phyloP scores from a whole-genome alignment of 352 stramenopile genomes.

The Phytophthora foliorum region DNA sequence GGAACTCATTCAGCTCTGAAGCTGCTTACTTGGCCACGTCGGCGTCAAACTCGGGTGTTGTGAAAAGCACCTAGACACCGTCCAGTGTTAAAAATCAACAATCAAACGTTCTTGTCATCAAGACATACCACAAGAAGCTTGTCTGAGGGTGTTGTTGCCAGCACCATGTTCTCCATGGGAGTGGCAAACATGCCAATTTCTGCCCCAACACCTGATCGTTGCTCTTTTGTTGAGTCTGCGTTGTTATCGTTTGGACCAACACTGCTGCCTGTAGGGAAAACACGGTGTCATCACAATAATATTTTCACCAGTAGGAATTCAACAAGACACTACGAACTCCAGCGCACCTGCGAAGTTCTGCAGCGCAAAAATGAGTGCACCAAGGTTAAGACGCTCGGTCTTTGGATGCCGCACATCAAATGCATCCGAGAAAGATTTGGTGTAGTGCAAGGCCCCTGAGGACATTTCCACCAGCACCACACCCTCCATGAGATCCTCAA shows the following conservation, averaged over 20 bases:
- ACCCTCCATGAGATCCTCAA: conserved; percentile 59
- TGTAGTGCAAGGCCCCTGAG: conserved; percentile 59
- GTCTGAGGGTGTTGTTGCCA: conserved; percentile 45
- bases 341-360: conserved; percentile 61
- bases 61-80: conserved; percentile 51
- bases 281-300: neutral
- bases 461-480: conserved; percentile 61
- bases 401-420: conserved; percentile 64
- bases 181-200: conserved; percentile 57
- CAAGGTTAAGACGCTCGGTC: conserved; percentile 71
- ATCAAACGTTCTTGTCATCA: neutral
- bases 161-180: conserved; percentile 54
- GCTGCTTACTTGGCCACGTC: conserved; percentile 45
- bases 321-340: neutral
- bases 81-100: neutral
- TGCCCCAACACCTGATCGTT: neutral
- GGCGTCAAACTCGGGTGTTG: conserved; percentile 31
- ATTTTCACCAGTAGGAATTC: neutral
- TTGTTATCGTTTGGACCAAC: conserved; percentile 20
- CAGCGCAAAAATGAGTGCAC: conserved; percentile 69
- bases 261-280: conserved; percentile 33
- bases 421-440: conserved; percentile 52
- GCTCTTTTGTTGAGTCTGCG: neutral
- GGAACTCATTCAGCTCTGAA: neutral
- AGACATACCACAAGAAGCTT: conserved; percentile 46